A percentile compares a stretch with the other conserved stretches of the same genome.
These are phyloP conservation scores for Fusarium metavorans DNA, from an alignment of 2,329 filamentous ascomycete species.

Conservation along the genomic window DNA sequence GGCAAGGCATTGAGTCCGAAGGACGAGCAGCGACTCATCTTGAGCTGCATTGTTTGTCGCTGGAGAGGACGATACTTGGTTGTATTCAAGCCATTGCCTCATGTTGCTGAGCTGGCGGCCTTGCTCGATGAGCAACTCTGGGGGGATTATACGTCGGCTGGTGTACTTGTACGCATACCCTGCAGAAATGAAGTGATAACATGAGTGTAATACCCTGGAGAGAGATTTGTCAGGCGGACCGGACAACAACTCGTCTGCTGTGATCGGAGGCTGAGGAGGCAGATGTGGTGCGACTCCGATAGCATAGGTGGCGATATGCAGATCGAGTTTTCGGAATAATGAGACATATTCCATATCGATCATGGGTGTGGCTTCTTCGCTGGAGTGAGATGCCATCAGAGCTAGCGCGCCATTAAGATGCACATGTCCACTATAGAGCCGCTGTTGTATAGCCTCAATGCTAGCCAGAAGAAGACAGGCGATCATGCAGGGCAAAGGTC, in stretches of 20 bases:
- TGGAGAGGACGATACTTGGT: not conserved
- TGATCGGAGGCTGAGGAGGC: not conserved
- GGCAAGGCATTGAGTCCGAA: conserved; percentile 31
- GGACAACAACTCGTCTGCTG: not conserved
- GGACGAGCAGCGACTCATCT: conserved; percentile 19
- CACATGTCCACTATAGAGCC: conserved; percentile 6
- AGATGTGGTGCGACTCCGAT: conserved; percentile 19
- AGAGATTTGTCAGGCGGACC: conserved; percentile 11
- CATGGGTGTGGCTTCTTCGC: not conserved
- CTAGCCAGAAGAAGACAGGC: conserved; percentile 33
- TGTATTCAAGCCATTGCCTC: conserved; percentile 28
- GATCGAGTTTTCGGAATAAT: conserved; percentile 31
- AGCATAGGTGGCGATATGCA: conserved; percentile 35
- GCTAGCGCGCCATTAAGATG: conserved; percentile 29
- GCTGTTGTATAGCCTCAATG: conserved; percentile 25
- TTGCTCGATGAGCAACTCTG: conserved; percentile 37
- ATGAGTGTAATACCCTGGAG: conserved; percentile 16
- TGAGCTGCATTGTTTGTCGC: not conserved
- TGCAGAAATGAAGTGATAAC: conserved; percentile 27
- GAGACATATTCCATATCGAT: conserved; percentile 16
- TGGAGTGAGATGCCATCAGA: conserved; percentile 15
- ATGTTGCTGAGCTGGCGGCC: conserved; percentile 29
- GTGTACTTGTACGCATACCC: conserved; percentile 32
- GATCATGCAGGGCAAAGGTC: conserved; percentile 24
- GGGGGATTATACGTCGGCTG: conserved; percentile 16